Conservation (phyloP, 495 filamentous ascomycete genomes). For the Poronia punctata region DNA sequence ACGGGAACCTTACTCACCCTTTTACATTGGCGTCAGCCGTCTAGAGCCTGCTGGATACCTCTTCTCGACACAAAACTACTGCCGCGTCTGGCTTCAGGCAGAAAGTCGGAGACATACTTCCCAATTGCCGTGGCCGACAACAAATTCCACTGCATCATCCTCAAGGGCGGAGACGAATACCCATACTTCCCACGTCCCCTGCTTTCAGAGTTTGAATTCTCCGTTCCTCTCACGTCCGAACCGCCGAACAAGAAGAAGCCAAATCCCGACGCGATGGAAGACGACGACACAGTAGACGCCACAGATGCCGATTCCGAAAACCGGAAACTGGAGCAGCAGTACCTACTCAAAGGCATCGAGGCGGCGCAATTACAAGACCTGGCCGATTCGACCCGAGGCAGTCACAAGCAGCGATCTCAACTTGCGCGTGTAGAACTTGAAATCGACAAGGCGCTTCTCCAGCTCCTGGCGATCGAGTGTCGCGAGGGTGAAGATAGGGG, state of each 20-base stretch:
- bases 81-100: constrained; percentile 70
- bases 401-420: constrained; percentile 55
- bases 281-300: constrained; percentile 20
- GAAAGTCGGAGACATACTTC: constrained; percentile 87
- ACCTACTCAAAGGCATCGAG: constrained; percentile 65
- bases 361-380: constrained; percentile 67
- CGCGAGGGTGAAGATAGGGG: constrained; percentile 85
- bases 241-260: constrained; percentile 26
- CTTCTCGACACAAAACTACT: constrained; percentile 81
- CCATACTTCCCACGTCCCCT: constrained; percentile 93
- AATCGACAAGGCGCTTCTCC: constrained; percentile 80
- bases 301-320: constrained; percentile 33
- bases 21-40: constrained; percentile 80
- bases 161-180: constrained; percentile 88
- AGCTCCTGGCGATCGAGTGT: constrained; percentile 85
- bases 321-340: constrained; percentile 62
- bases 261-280: constrained; percentile 29
- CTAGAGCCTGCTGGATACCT: constrained; percentile 85
- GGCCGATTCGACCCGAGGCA: constrained; percentile 51
- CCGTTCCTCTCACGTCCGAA: constrained; percentile 64
- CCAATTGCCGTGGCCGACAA: constrained; percentile 87
- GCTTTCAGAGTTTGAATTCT: constrained; percentile 89
- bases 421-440: constrained; percentile 66
- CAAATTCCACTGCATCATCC: constrained; percentile 97
- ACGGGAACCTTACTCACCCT: constrained; percentile 80